A percentile compares a stretch with the other conserved stretches of the same genome.
phyloP scores from a whole-genome alignment of 148 eudicot genomes.

The Fagopyrum homotropicum region DNA sequence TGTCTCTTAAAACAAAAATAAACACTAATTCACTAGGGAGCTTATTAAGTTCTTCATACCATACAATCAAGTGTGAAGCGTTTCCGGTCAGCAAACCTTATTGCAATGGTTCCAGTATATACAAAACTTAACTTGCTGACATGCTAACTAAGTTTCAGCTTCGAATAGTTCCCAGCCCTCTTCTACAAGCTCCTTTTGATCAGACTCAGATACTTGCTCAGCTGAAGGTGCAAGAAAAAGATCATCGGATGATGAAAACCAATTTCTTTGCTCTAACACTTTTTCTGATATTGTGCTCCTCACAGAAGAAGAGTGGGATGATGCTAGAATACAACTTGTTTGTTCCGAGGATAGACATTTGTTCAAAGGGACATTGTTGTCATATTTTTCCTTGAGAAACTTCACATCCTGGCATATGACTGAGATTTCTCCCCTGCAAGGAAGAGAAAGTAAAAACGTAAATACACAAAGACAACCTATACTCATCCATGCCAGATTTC shows the following conservation, averaged over 20 bases:
- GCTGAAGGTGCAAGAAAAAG: no score
- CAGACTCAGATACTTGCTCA: no score
- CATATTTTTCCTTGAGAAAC: constrained; percentile 59
- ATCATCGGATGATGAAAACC: neutral
- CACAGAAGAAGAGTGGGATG: constrained; percentile 43
- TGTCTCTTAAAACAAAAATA: no score
- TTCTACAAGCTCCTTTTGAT: neutral
- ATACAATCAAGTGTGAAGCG: no score
- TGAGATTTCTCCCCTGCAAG: constrained; percentile 78
- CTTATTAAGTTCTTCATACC: no score
- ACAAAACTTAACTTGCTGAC: neutral
- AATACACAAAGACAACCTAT: neutral
- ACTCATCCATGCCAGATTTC: neutral
- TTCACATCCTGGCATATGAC: constrained; percentile 68
- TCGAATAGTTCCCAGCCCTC: constrained; percentile 10
- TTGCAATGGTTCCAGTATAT: neutral
- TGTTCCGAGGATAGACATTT: constrained; percentile 45
- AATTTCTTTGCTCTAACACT: constrained; percentile 13
- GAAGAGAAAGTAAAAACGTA: neutral
- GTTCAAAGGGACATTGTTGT: constrained; percentile 39
- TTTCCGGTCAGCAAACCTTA: no score
- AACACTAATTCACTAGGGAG: no score
- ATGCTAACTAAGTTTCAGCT: neutral
- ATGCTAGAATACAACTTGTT: constrained; percentile 43
- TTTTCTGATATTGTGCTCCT: constrained; percentile 28